Percentiles rank a stretch among this genome's conserved stretches.
These are phyloP conservation scores for Bipolaris gigantea DNA, from an alignment of 2,329 filamentous ascomycete species.

Conservation along the genomic window DNA sequence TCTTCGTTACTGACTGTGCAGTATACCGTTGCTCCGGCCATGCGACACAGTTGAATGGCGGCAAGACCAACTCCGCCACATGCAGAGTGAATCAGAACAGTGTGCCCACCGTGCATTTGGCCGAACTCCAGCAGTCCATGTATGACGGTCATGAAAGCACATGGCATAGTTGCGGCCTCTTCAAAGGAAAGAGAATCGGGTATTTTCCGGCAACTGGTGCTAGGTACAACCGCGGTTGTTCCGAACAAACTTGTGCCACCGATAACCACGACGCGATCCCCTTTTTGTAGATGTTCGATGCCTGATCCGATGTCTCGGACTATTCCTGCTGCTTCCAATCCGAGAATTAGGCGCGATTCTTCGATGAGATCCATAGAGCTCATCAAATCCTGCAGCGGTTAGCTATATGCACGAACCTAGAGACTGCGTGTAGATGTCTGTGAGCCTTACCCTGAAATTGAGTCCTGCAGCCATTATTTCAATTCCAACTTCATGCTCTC, in stretches of 20 bases:
- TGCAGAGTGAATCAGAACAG: constrained; percentile 25
- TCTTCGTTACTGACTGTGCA: constrained; percentile 22
- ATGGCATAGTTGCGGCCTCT: too few relatives aligned
- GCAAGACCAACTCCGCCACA: constrained; percentile 27
- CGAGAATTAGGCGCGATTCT: neutral
- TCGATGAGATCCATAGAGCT: neutral
- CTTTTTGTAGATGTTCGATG: neutral
- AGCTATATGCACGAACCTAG: neutral
- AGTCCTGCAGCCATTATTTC: neutral
- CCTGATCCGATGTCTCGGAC: neutral
- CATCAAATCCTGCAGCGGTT: neutral
- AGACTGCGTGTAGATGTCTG: neutral
- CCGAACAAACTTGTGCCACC: neutral
- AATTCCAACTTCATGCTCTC: neutral
- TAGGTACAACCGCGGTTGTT: neutral
- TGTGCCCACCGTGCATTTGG: neutral
- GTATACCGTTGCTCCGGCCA: constrained; percentile 20
- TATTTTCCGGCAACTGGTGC: neutral
- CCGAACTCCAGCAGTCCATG: too few relatives aligned
- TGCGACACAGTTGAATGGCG: constrained; percentile 18
- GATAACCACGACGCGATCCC: neutral
- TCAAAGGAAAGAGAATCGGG: too few relatives aligned
- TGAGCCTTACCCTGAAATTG: neutral
- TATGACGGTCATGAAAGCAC: too few relatives aligned
- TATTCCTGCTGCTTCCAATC: neutral